Evolutionary conservation across 225 moss, liverwort and hornwort species (phyloP), one percentile per base, ranked within the genome.

Genomic region (Bryoerythrophyllum caledonicum): DNA sequence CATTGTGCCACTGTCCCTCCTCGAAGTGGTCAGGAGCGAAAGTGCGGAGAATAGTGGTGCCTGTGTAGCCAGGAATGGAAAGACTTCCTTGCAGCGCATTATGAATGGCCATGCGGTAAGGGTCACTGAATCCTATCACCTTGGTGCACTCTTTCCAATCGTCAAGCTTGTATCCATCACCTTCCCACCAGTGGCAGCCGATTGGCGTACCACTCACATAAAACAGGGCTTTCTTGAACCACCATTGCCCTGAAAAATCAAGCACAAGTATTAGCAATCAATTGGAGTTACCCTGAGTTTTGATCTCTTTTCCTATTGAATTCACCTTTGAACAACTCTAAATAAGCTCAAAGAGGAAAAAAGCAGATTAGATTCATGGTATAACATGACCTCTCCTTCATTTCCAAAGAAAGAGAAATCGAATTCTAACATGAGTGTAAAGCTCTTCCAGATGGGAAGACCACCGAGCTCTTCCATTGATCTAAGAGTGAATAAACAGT

Each of bases 11-110:
- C 0, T 64, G 10, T 7, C 87, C 89, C 1, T 44, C 79, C 76
- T 97, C 97, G 25, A 89, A 93, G 70, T 97, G 97, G 17, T 82
- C 82, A 10, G 88, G 81, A 5, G 91, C 60, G 43, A 89, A 97
- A 11, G 90, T 84, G 67, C 94, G 90, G 66, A 93, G 40, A 13
- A 94, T 12, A 0, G 79, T 82, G 62, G 82, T 76, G 44, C 94
- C 97, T 5, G 54, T 74, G 78, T 77, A 92, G 13, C 89, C 90
- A 0, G 73, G 61, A 4, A 55, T 19, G 0, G 75, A 76, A 15
- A 81, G 3, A 4, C 87, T 75, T 32, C 78, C 81, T 16, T 54
- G 70, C 38, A 97, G 41, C 14, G 79, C 76, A 20, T 2, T 71
- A 3, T 77, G 83, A 24, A 93, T 20, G 26, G 85, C 91, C 35